A percentile compares a stretch with the other conserved stretches of the same genome.
Conservation (phyloP, 2,329 filamentous ascomycete genomes). For the Colletotrichum godetiae region DNA sequence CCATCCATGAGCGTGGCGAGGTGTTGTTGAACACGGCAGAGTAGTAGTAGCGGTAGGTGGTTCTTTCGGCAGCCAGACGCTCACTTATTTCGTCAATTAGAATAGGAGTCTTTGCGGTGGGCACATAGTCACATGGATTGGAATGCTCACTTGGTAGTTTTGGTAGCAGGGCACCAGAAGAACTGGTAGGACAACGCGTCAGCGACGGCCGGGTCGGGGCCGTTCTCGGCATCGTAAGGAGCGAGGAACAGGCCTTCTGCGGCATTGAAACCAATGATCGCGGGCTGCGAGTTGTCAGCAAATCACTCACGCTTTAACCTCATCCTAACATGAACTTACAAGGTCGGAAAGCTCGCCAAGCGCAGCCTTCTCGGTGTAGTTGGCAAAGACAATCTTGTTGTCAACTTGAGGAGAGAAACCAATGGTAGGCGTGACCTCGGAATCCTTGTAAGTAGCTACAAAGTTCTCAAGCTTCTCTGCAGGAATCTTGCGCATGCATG, state of each 20-base stretch:
- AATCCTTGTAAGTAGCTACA: constrained; percentile 42
- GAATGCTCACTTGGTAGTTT: constrained; percentile 28
- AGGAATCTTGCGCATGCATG: constrained; percentile 51
- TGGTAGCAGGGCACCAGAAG: constrained; percentile 31
- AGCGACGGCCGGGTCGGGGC: constrained; percentile 10
- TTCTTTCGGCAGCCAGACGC: constrained; percentile 24
- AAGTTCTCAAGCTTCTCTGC: constrained; percentile 47
- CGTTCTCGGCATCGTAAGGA: constrained; percentile 23
- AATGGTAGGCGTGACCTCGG: constrained; percentile 40
- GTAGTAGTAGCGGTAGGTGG: constrained; percentile 43
- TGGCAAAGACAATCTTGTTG: constrained; percentile 45
- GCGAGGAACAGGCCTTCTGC: constrained; percentile 31
- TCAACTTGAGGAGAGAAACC: constrained; percentile 47
- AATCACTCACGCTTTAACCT: background rate
- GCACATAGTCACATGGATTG: too few relatives aligned
- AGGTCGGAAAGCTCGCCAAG: constrained; percentile 26
- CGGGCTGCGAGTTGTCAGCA: constrained; percentile 8
- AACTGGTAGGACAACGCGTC: constrained; percentile 26
- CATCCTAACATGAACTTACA: background rate
- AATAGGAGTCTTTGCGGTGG: fast-evolving
- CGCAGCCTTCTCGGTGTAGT: constrained; percentile 43
- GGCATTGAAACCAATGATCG: constrained; percentile 31
- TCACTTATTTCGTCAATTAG: background rate
- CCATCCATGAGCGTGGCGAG: constrained; percentile 40
- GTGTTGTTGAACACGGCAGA: constrained; percentile 44